Evolutionary conservation across 2,329 filamentous ascomycete genomes (phyloP).

Genomic region (Peltaster fructicola): DNA sequence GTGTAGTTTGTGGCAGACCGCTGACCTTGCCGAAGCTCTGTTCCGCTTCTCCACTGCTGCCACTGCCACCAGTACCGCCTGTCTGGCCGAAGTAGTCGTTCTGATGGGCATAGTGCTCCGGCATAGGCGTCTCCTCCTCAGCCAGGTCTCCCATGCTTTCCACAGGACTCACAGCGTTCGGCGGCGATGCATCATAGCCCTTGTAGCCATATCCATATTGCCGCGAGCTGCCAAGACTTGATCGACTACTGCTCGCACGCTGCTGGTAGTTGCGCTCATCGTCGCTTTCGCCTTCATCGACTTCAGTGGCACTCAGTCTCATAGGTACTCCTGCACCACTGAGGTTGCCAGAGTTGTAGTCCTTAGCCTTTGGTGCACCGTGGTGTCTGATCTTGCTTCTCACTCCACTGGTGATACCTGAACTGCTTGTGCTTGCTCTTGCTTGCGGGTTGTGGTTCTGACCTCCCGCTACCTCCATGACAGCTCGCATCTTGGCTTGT

Average conservation of each 20-base stretch:
- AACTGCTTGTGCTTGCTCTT: slow-evolving; percentile 17
- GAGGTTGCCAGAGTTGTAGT: slow-evolving; percentile 55
- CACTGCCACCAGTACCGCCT: slow-evolving; percentile 23
- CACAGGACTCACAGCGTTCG: slow-evolving; percentile 15
- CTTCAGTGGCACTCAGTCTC: slow-evolving; percentile 84
- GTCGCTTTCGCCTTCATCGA: slow-evolving; percentile 73
- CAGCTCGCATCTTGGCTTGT: slow-evolving; percentile 72
- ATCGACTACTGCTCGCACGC: slow-evolving; percentile 56
- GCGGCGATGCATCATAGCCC: slow-evolving; percentile 12
- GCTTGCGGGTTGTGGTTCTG: slow-evolving; percentile 16
- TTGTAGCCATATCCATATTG: slow-evolving; percentile 24
- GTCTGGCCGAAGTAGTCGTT: slow-evolving; percentile 26
- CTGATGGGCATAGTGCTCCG: slow-evolving; percentile 16
- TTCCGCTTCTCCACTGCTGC: slow-evolving; percentile 30
- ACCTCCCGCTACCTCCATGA: slow-evolving; percentile 61
- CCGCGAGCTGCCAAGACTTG: slow-evolving; percentile 33
- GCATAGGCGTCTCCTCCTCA: slow-evolving; percentile 29
- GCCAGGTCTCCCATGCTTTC: slow-evolving; percentile 23
- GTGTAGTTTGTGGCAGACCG: slow-evolving; percentile 23
- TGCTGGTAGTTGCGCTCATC: slow-evolving; percentile 48
- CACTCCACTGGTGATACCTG: slow-evolving; percentile 33
- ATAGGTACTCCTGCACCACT: slow-evolving; percentile 71
- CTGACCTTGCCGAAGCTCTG: slow-evolving; percentile 37
- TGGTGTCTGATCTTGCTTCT: slow-evolving; percentile 79
- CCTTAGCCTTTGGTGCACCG: slow-evolving; percentile 58